phyloP scores from a whole-genome alignment of 2,329 filamentous ascomycete genomes.

The Stemphylium vesicarium region DNA sequence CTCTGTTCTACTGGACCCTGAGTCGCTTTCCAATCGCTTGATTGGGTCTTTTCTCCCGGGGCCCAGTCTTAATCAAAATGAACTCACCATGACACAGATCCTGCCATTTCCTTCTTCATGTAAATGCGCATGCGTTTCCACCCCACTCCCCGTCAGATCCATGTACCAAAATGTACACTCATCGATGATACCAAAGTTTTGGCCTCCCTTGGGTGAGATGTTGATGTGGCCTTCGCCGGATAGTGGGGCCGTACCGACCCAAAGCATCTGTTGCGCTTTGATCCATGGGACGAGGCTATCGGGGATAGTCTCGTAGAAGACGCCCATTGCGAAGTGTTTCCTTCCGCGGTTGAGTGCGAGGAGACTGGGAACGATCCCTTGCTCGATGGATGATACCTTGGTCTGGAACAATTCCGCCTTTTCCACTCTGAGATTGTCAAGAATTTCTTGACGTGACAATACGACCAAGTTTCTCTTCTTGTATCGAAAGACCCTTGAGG shows the following conservation, averaged over 20 bases:
- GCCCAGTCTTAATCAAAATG: too few species aligned
- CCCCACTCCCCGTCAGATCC: conserved; percentile 52
- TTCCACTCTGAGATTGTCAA: too few species aligned
- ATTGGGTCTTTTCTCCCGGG: too few species aligned
- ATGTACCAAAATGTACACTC: conserved; percentile 52
- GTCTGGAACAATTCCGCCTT: too few species aligned
- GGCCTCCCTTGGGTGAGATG: conserved; percentile 54
- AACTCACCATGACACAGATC: conserved; percentile 45
- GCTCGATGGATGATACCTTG: too few species aligned
- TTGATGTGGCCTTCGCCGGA: conserved; percentile 53
- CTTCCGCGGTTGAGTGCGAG: too few species aligned
- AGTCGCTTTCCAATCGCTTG: too few species aligned
- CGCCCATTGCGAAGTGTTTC: conserved; percentile 42
- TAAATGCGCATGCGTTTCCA: conserved; percentile 54
- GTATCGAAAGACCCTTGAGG: too few species aligned
- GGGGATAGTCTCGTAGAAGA: conserved; percentile 54
- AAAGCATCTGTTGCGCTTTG: conserved; percentile 53
- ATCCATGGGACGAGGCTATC: conserved; percentile 51
- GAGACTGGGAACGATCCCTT: too few species aligned
- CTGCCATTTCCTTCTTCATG: conserved; percentile 52
- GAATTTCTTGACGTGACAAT: too few species aligned
- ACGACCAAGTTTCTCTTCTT: too few species aligned
- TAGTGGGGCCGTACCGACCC: conserved; percentile 53
- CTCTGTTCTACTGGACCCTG: too few species aligned
- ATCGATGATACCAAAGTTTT: conserved; percentile 45